Percentiles rank a stretch among this genome's conserved stretches.
Conservation (phyloP, 768 basidiomycete species). For the Suillus cothurnatus region DNA sequence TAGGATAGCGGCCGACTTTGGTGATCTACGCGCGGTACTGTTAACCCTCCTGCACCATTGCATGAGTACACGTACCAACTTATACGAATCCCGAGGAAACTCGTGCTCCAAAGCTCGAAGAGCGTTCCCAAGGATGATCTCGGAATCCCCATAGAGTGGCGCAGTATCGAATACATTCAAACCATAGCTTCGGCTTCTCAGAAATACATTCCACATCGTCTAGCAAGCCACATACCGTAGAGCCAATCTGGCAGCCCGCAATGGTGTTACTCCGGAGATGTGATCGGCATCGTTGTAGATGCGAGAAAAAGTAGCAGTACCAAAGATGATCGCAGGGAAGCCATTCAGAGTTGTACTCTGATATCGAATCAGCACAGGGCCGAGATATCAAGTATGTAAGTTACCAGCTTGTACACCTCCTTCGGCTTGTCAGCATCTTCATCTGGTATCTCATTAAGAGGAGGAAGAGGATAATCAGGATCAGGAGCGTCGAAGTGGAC, state of each 20-base stretch:
- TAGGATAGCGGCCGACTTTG: constrained; percentile 76
- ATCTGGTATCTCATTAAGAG: constrained; percentile 44
- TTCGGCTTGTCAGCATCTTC: constrained; percentile 41
- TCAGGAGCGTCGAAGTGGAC: constrained; percentile 44
- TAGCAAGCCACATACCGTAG: constrained; percentile 53
- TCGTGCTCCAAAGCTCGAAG: constrained; percentile 59
- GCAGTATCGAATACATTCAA: constrained; percentile 83
- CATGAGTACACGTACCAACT: constrained; percentile 48
- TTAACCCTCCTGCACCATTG: no score
- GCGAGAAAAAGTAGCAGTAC: constrained; percentile 69
- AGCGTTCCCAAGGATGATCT: constrained; percentile 71
- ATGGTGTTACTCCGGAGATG: constrained; percentile 55
- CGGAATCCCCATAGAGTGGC: constrained; percentile 79
- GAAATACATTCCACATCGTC: not conserved
- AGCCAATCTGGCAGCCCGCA: constrained; percentile 72
- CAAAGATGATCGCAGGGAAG: constrained; percentile 61
- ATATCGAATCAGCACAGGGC: constrained; percentile 12
- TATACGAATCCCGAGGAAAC: constrained; percentile 79
- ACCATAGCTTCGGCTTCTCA: constrained; percentile 60
- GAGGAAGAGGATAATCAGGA: constrained; percentile 40
- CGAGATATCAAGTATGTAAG: constrained; percentile 6
- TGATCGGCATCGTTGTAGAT: constrained; percentile 66
- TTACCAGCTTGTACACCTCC: constrained; percentile 37
- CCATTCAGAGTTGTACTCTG: constrained; percentile 36
- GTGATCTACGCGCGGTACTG: constrained; percentile 57